Conservation (phyloP, 768 basidiomycete species). For the Pholiota molesta region DNA sequence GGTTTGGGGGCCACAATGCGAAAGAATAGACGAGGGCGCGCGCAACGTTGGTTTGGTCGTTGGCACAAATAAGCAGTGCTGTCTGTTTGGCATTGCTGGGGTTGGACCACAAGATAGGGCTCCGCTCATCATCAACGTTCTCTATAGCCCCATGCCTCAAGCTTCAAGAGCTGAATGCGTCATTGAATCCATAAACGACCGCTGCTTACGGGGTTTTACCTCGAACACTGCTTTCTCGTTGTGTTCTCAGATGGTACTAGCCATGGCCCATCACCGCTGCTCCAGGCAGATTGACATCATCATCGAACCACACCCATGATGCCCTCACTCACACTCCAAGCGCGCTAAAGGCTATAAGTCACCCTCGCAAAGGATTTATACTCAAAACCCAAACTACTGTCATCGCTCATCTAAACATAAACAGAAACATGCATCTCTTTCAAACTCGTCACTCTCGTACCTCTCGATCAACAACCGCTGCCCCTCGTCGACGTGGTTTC, state of each 20-base stretch:
- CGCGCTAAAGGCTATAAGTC: neutral
- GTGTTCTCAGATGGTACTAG: neutral
- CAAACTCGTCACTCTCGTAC: constrained; percentile 15
- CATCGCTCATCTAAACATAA: constrained; percentile 5
- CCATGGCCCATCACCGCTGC: neutral
- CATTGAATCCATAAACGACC: neutral
- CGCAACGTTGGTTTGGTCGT: too few species aligned
- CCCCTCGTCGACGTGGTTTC: constrained; percentile 15
- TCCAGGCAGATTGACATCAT: neutral
- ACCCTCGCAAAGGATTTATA: too few species aligned
- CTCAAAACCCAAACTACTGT: neutral
- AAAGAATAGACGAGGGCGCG: too few species aligned
- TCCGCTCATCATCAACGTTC: too few species aligned
- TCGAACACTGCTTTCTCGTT: neutral
- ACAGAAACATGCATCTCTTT: constrained; percentile 27
- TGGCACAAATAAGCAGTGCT: neutral
- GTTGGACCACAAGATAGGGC: too few species aligned
- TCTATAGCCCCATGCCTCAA: too few species aligned
- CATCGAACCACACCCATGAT: neutral
- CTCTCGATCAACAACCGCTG: neutral
- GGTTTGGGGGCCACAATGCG: too few species aligned
- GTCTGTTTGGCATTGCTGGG: neutral
- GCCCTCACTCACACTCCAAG: too few species aligned
- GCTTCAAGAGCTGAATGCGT: too few species aligned
- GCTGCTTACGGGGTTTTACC: neutral